These are phyloP conservation scores for Podospora sp. DNA, from an alignment of 495 filamentous ascomycete species.

Conservation along the genomic window DNA sequence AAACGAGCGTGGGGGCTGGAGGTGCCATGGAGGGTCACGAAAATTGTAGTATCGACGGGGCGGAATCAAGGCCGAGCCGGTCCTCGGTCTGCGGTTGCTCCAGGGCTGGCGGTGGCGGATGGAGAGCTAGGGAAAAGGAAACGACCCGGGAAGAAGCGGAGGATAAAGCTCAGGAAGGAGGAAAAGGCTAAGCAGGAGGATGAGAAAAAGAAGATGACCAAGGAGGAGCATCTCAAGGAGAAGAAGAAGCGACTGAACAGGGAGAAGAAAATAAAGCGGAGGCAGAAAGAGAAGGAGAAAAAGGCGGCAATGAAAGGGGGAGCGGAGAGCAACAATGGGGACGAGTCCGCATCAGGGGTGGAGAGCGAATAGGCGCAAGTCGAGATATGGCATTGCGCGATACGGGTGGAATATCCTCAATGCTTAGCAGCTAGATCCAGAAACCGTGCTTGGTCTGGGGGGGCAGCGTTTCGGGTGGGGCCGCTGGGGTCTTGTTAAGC, in stretches of 20 bases:
- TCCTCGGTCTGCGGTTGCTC: not conserved
- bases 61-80: not conserved
- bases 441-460: no score
- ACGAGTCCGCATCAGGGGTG: constrained; percentile 10
- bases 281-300: constrained; percentile 53
- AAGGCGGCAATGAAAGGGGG: constrained; percentile 39
- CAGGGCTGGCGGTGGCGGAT: not conserved
- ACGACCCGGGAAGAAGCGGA: constrained; percentile 55
- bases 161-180: constrained; percentile 49
- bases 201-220: constrained; percentile 37
- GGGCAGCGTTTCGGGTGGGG: no score
- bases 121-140: constrained; percentile 35
- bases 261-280: constrained; percentile 55
- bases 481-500: no score
- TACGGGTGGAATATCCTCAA: not conserved
- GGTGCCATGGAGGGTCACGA: constrained; percentile 58
- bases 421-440: no score
- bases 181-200: constrained; percentile 34
- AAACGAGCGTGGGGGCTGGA: constrained; percentile 55
- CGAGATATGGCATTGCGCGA: no score
- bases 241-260: constrained; percentile 58
- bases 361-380: constrained; percentile 1
- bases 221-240: constrained; percentile 53
- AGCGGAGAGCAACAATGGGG: constrained; percentile 8
- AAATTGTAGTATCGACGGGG: constrained; percentile 27